These are phyloP conservation scores for Trametes cubensis DNA, from an alignment of 768 basidiomycete species.

Conservation along the genomic window DNA sequence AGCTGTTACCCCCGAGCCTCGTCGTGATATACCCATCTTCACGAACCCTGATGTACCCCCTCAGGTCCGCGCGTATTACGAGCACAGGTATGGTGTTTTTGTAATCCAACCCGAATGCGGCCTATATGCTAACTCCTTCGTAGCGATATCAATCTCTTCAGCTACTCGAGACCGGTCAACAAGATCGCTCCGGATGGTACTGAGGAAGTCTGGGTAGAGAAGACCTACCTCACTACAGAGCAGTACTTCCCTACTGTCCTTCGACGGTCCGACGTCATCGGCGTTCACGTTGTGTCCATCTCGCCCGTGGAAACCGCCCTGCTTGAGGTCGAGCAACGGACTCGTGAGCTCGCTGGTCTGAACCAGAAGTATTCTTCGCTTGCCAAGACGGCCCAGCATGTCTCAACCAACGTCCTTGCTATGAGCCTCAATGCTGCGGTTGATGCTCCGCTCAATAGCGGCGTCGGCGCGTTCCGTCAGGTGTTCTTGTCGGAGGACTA, in stretches of 20 bases:
- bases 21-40: constrained; percentile 76
- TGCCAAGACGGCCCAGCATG: constrained; percentile 70
- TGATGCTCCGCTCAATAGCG: constrained; percentile 78
- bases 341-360: constrained; percentile 71
- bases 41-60: constrained; percentile 81
- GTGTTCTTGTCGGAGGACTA: constrained; percentile 78
- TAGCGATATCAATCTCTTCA: constrained; percentile 85
- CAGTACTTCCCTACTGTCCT: constrained; percentile 91
- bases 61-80: constrained; percentile 82
- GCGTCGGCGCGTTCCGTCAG: constrained; percentile 75
- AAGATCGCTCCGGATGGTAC: constrained; percentile 64
- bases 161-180: constrained; percentile 67
- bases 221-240: constrained; percentile 84
- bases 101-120: neutral
- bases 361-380: constrained; percentile 75
- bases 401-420: constrained; percentile 78
- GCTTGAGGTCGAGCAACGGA: constrained; percentile 77
- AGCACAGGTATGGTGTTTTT: constrained; percentile 63
- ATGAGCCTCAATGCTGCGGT: constrained; percentile 88
- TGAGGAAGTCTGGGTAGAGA: constrained; percentile 86
- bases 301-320: constrained; percentile 86
- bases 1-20: constrained; percentile 82
- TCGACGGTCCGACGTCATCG: constrained; percentile 83
- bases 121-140: neutral
- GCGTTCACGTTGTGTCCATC: constrained; percentile 69